Conservation (phyloP, 495 filamentous ascomycete genomes). For the Aspergillus campestris region DNA sequence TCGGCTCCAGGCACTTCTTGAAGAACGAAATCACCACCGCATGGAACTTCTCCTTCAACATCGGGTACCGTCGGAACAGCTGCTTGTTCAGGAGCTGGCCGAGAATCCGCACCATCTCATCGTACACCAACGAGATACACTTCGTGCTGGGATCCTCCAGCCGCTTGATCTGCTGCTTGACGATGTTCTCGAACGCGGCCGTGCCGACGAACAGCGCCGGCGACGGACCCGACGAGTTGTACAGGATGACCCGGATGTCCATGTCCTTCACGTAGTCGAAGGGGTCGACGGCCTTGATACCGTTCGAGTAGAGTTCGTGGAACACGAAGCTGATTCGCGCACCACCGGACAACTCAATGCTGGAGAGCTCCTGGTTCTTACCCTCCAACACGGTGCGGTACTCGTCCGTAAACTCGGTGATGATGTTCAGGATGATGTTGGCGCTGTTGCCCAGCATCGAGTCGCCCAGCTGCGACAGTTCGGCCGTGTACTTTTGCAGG, state of each 20-base stretch:
- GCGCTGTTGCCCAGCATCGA: constrained; percentile 93
- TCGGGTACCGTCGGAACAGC: constrained; percentile 84
- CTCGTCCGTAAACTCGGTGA: constrained; percentile 96
- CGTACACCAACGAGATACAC: constrained; percentile 94
- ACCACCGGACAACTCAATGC: constrained; percentile 88
- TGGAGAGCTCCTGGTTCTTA: constrained; percentile 92
- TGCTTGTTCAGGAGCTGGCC: constrained; percentile 81
- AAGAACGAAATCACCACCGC: constrained; percentile 90
- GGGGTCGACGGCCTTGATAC: constrained; percentile 95
- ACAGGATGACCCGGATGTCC: constrained; percentile 92
- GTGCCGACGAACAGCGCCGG: constrained; percentile 97
- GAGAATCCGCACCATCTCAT: constrained; percentile 94
- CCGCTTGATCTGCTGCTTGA: constrained; percentile 97
- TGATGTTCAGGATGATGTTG: constrained; percentile 96
- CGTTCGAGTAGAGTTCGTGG: constrained; percentile 96
- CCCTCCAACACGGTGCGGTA: constrained; percentile 95
- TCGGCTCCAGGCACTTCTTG: constrained; percentile 95
- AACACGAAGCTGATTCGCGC: constrained; percentile 99
- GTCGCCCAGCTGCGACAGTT: constrained; percentile 78
- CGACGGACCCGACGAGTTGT: constrained; percentile 97
- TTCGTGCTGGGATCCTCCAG: constrained; percentile 94
- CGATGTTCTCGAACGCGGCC: constrained; percentile 94
- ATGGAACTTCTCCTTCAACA: constrained; percentile 94
- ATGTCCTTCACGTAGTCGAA: constrained; percentile 97
- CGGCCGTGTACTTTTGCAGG: constrained; percentile 81